Percentiles rank a stretch among this genome's conserved stretches.
phyloP scores from a whole-genome alignment of 345 rosid genomes.

The Populus simonii region DNA sequence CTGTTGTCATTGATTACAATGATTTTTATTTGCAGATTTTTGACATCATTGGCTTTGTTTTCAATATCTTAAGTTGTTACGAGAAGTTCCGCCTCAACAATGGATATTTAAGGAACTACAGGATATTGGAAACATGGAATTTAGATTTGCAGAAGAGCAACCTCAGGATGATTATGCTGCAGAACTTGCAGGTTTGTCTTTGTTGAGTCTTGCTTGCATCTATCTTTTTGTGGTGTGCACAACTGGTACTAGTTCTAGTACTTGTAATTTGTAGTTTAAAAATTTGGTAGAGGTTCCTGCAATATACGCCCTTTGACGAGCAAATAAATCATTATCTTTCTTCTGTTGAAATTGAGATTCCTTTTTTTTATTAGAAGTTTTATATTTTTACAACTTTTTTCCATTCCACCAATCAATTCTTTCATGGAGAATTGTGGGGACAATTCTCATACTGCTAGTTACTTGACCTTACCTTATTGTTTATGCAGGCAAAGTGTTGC shows the following conservation, averaged over 20 bases:
- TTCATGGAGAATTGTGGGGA: background rate
- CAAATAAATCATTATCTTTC: background rate
- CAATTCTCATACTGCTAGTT: background rate
- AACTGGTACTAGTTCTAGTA: background rate
- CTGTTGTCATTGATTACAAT: background rate
- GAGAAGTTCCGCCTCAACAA: slow-evolving; percentile 73
- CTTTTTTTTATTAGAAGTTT: background rate
- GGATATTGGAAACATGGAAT: slow-evolving; percentile 91
- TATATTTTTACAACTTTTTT: background rate
- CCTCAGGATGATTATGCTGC: slow-evolving; percentile 98
- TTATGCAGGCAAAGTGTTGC: background rate
- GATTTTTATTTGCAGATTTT: slow-evolving; percentile 46
- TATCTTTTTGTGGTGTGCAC: background rate
- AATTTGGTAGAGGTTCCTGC: background rate
- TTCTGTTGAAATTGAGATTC: background rate
- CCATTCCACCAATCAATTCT: background rate
- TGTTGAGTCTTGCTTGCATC: slow-evolving; percentile 12
- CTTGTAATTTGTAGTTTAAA: background rate
- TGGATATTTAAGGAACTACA: slow-evolving; percentile 97
- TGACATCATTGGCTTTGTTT: slow-evolving; percentile 74
- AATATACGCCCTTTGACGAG: background rate
- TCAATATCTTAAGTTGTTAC: slow-evolving; percentile 81
- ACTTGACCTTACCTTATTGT: background rate
- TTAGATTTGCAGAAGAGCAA: slow-evolving; percentile 89
- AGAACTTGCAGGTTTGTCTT: slow-evolving; percentile 75